phyloP scores from a whole-genome alignment of 768 basidiomycete genomes.

The Lactarius vividus region DNA sequence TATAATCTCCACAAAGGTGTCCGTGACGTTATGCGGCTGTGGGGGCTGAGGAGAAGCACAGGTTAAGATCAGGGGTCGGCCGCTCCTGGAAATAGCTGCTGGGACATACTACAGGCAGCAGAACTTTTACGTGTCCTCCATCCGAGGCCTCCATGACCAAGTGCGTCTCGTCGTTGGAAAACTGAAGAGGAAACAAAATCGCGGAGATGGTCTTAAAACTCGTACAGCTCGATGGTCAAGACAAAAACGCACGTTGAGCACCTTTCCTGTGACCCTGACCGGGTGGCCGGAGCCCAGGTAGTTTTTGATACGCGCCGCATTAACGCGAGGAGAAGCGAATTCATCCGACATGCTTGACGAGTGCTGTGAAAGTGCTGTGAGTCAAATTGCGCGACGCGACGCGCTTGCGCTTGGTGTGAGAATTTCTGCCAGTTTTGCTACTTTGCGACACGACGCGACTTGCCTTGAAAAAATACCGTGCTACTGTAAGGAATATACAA shows the following conservation, averaged over 20 bases:
- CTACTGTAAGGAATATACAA: no score
- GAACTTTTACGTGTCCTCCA: constrained; percentile 22
- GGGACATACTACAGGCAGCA: constrained; percentile 11
- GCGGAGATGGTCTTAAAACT: background rate
- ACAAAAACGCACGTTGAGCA: constrained; percentile 22
- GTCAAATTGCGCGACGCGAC: background rate
- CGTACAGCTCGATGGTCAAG: background rate
- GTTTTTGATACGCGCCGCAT: constrained; percentile 18
- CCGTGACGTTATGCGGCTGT: constrained; percentile 43
- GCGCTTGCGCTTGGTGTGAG: background rate
- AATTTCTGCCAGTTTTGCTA: no score
- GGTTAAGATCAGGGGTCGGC: background rate
- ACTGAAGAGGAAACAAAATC: constrained; percentile 2
- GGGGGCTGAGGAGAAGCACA: background rate
- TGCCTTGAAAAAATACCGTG: no score
- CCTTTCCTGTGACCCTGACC: constrained; percentile 24
- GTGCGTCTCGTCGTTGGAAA: constrained; percentile 18
- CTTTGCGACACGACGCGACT: no score
- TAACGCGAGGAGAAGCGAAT: constrained; percentile 23
- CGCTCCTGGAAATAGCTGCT: background rate
- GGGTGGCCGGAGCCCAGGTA: constrained; percentile 16
- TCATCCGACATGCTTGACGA: constrained; percentile 12
- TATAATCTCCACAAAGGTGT: constrained; percentile 62
- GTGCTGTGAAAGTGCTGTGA: background rate
- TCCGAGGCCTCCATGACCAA: constrained; percentile 24